A percentile compares a stretch with the other conserved stretches of the same genome.
Evolutionary conservation across 2,329 filamentous ascomycete species (phyloP).

Genomic region (Fusarium avenaceum): DNA sequence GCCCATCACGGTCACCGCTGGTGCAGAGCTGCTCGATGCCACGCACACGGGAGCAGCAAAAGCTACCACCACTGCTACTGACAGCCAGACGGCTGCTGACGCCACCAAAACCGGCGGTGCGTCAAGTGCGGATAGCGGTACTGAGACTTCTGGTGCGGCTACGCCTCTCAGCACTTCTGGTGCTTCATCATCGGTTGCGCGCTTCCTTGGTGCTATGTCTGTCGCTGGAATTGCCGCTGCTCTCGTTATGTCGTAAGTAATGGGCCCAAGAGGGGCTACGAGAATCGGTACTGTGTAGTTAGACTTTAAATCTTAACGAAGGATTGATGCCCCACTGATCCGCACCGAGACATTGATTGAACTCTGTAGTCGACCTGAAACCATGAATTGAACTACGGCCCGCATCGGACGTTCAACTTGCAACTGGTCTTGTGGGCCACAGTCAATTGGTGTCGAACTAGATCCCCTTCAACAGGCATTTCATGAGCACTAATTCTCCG

Average conservation of each 20-base stretch:
- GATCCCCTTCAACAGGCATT: no score
- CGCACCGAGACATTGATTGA: no score
- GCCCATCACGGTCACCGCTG: constrained; percentile 16
- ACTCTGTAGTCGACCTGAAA: no score
- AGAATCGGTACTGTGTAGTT: neutral
- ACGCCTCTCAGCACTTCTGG: constrained; percentile 11
- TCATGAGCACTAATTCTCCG: no score
- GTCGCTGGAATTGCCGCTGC: constrained; percentile 5
- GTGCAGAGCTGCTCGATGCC: constrained; percentile 18
- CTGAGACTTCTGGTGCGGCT: neutral
- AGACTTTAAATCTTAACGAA: neutral
- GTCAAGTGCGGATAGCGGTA: neutral
- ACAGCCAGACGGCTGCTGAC: neutral
- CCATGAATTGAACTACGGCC: no score
- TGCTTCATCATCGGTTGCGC: constrained; percentile 1
- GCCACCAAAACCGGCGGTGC: constrained; percentile 3
- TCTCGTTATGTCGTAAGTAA: constrained; percentile 1
- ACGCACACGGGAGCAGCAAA: constrained; percentile 15
- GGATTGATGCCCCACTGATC: no score
- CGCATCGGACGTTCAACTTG: no score
- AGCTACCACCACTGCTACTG: neutral
- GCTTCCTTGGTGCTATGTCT: constrained; percentile 12
- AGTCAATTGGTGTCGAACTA: no score
- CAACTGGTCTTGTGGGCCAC: no score
- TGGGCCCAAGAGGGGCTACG: neutral